Percentiles rank a stretch among this genome's conserved stretches.
phyloP scores from a whole-genome alignment of 768 basidiomycete species.

The Leccinum barrowsii region DNA sequence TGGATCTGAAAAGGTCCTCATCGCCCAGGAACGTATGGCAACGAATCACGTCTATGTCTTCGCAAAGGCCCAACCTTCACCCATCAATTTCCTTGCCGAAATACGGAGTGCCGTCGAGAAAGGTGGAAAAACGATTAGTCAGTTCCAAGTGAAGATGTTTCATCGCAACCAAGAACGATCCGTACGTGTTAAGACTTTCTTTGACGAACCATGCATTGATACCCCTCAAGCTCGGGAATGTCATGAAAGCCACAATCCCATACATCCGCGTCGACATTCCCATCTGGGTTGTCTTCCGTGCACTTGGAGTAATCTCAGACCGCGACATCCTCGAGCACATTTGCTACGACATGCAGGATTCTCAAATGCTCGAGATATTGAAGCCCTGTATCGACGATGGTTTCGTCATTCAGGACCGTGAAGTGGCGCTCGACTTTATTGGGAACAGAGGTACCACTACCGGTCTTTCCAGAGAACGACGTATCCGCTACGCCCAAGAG shows the following conservation, averaged over 20 bases:
- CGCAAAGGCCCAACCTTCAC: conserved; percentile 94
- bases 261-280: conserved; percentile 99
- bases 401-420: conserved; percentile 96
- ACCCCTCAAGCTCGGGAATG: conserved; percentile 65
- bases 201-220: not conserved
- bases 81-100: conserved; percentile 93
- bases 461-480: conserved; percentile 85
- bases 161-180: conserved; percentile 85
- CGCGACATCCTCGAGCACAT: conserved; percentile 98
- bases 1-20: conserved; percentile 99
- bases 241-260: conserved; percentile 95
- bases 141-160: conserved; percentile 98
- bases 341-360: conserved; percentile 95
- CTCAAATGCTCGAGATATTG: conserved; percentile 95
- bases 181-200: conserved; percentile 42
- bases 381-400: conserved; percentile 99
- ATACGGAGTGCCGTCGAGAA: conserved; percentile 97
- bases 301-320: conserved; percentile 95
- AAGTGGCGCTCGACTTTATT: conserved; percentile 96
- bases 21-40: conserved; percentile 99
- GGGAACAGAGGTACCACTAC: conserved; percentile 96
- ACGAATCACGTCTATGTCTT: conserved; percentile 99
- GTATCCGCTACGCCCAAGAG: conserved; percentile 94
- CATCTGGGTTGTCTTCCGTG: conserved; percentile 98
- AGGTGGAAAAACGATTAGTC: conserved; percentile 96